phyloP scores from a whole-genome alignment of 306 rosid genomes.

The Abrus precatorius region DNA sequence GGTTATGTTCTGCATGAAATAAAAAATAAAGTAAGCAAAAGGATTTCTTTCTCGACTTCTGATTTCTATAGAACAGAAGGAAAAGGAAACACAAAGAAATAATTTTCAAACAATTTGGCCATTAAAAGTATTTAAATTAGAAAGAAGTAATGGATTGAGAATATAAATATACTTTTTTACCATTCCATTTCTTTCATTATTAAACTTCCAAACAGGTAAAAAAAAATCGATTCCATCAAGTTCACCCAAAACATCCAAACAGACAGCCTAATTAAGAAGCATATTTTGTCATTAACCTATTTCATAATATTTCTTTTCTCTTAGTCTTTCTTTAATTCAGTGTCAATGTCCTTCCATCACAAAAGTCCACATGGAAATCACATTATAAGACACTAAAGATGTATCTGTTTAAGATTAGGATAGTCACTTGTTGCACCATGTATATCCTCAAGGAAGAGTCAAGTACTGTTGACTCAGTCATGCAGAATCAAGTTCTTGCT shows the following conservation, averaged over 20 bases:
- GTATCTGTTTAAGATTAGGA: background rate
- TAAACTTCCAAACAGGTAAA: background rate
- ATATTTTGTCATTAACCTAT: conserved; percentile 4
- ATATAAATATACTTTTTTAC: background rate
- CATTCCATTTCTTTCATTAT: background rate
- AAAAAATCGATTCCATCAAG: conserved; percentile 2
- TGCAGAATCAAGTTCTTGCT: too few relatives aligned
- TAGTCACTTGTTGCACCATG: background rate
- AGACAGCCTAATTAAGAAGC: background rate
- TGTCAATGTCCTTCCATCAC: background rate
- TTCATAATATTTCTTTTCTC: conserved; percentile 11
- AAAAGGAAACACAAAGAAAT: background rate
- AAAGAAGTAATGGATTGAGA: background rate
- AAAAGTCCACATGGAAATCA: background rate
- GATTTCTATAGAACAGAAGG: background rate
- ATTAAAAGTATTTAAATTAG: background rate
- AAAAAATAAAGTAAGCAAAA: conserved; percentile 26
- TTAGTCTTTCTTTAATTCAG: background rate
- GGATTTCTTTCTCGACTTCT: background rate
- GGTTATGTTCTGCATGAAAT: conserved; percentile 59
- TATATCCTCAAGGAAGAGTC: too few relatives aligned
- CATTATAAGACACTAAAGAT: background rate
- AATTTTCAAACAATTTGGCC: background rate
- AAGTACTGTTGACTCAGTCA: too few relatives aligned
- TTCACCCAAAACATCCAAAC: conserved; percentile 7